Base-by-base conservation (phyloP, 2,329 filamentous ascomycete species). In the Aschersonia sp. region DNA sequence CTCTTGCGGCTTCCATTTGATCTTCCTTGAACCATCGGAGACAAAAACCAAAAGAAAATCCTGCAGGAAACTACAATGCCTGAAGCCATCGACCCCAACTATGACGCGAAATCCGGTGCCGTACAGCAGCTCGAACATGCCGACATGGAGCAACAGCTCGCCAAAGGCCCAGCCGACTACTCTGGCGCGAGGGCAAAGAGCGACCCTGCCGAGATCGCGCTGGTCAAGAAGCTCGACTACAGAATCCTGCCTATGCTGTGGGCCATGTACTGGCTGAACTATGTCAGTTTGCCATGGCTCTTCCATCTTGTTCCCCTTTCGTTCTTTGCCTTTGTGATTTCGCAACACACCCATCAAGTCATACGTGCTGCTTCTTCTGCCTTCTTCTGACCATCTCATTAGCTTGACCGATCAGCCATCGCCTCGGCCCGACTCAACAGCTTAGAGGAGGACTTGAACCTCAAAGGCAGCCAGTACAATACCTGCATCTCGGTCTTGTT, bases 331-430 rank as follows among this genome's bases (percentile, higher is more conserved):
- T 20, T 20, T 20, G 20, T 20, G 20, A 20, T 20, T 20, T 20
- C 20, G 20, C 20, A 20, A 20, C 20, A 20, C 20, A 20, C 20
- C 20, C 20, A 20, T 20, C 20, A 20, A 20, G 20, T 20, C 20
- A 20, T 20, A 2, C 32, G 45, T 46, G 40, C 30, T 5, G 30
- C 9, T n/a, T 9, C 43, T 29, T 3, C 10, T 7, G 12, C 12
- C 31, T 10, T 5, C 12, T 10, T 3, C 12, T 45, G 31, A 38
- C 10, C 43, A 12, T 35, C 70, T 43, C 71, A 68, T 50, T 69
- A 69, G 47, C 59, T 71, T 28, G 70, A 73, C 42, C 61, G 68
- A 5, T 72, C 72, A 48, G 69, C 69, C 31, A 72, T 74, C 51
- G 67, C 68, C 0, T 61, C 70, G 38, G 70, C 70, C 1, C 55